Percentiles rank a stretch among this genome's conserved stretches.
Conservation (phyloP, 1,139 yeast genomes). For the Tardiomyces blankii region DNA sequence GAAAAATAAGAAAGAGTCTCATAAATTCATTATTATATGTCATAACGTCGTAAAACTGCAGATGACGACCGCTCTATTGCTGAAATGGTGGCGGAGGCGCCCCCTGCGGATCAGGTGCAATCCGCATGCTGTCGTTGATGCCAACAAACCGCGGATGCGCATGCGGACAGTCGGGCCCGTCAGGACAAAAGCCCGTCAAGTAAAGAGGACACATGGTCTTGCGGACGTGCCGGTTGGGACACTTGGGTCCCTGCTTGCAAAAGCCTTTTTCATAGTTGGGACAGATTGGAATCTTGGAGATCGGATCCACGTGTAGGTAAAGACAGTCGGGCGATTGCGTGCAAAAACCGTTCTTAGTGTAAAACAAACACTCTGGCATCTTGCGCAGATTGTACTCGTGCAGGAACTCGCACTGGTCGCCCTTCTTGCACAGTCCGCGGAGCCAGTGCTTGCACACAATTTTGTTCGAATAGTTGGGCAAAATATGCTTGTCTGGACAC, state of each 20-base stretch:
- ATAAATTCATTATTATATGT: background rate
- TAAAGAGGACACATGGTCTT: slow-evolving; percentile 73
- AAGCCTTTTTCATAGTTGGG: slow-evolving; percentile 77
- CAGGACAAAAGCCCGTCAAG: slow-evolving; percentile 87
- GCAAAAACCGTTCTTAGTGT: slow-evolving; percentile 80
- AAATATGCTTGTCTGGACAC: slow-evolving; percentile 84
- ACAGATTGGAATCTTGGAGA: slow-evolving; percentile 78
- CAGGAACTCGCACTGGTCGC: slow-evolving; percentile 89
- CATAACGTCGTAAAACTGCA: too few relatives aligned
- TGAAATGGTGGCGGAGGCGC: background rate
- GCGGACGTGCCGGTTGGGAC: slow-evolving; percentile 73
- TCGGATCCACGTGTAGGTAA: slow-evolving; percentile 85
- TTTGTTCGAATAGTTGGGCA: slow-evolving; percentile 72
- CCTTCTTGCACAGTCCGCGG: slow-evolving; percentile 92
- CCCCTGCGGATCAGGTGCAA: slow-evolving; percentile 20
- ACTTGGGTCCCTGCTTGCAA: slow-evolving; percentile 86
- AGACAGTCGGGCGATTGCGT: slow-evolving; percentile 93
- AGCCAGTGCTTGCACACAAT: slow-evolving; percentile 98
- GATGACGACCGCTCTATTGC: too few relatives aligned
- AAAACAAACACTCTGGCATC: slow-evolving; percentile 95
- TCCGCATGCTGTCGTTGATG: slow-evolving; percentile 28
- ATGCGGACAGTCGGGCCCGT: slow-evolving; percentile 31
- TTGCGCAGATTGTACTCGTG: slow-evolving; percentile 91
- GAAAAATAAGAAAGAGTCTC: too few relatives aligned
- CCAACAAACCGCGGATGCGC: slow-evolving; percentile 33